Evolutionary conservation across 208 protist genomes (phyloP).

Genomic region (Lotmaria passim): DNA sequence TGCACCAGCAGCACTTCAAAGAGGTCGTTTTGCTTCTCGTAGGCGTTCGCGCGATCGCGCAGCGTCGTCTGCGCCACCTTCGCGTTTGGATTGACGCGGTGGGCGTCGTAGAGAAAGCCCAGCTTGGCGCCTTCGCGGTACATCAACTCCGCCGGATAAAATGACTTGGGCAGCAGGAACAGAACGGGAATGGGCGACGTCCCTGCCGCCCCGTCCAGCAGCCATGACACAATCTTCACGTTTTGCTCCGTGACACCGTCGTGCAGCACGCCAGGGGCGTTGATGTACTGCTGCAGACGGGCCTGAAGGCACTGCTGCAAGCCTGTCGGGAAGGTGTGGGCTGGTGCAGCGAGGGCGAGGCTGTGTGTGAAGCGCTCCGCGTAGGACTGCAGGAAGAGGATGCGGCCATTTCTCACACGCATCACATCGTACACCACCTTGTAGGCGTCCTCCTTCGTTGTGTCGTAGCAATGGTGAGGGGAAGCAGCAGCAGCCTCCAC

Average conservation of each 20-base stretch:
- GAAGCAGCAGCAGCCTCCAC: neutral
- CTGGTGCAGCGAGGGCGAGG: slow-evolving; percentile 32
- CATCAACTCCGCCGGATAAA: slow-evolving; percentile 70
- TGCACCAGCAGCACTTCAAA: slow-evolving; percentile 80
- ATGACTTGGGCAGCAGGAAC: slow-evolving; percentile 66
- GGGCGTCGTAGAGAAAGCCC: slow-evolving; percentile 69
- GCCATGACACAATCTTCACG: slow-evolving; percentile 80
- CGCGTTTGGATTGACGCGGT: slow-evolving; percentile 64
- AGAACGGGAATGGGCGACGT: slow-evolving; percentile 31
- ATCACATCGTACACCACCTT: slow-evolving; percentile 82
- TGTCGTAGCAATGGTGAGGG: no score
- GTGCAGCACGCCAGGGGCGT: slow-evolving; percentile 15
- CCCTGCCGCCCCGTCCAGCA: slow-evolving; percentile 18
- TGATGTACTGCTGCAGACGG: slow-evolving; percentile 41
- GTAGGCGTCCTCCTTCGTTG: slow-evolving; percentile 16
- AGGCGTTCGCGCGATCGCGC: slow-evolving; percentile 50
- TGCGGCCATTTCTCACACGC: slow-evolving; percentile 40
- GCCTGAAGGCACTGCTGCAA: slow-evolving; percentile 20
- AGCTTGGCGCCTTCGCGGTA: slow-evolving; percentile 63
- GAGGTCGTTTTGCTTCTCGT: slow-evolving; percentile 33
- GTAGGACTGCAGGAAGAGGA: slow-evolving; percentile 67
- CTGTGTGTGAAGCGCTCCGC: slow-evolving; percentile 54
- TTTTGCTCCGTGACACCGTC: slow-evolving; percentile 46
- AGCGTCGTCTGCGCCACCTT: slow-evolving; percentile 72
- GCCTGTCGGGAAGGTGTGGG: slow-evolving; percentile 15